Conservation (phyloP, 169 alveolate genomes). For the Babesia sp. region DNA sequence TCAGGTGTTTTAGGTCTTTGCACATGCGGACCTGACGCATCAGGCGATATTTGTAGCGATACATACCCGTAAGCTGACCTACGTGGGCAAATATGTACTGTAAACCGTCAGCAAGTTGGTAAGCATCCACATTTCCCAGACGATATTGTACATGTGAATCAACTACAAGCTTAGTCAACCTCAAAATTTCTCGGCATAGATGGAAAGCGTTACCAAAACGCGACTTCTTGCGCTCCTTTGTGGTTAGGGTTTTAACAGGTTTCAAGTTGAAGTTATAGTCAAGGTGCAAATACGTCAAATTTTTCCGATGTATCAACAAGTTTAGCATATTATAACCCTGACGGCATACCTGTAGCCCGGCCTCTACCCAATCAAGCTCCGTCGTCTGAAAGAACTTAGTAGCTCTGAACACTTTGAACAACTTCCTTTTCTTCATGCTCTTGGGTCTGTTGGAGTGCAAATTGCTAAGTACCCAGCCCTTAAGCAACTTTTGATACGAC, state of each 20-base stretch:
- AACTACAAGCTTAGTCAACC: slow-evolving; percentile 97
- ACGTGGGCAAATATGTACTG: slow-evolving; percentile 98
- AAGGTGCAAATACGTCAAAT: slow-evolving; percentile 96
- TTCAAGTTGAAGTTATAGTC: slow-evolving; percentile 99
- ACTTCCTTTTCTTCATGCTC: slow-evolving; percentile 89
- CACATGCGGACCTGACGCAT: slow-evolving; percentile 99
- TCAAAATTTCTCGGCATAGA: slow-evolving; percentile 97
- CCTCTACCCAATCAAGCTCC: slow-evolving; percentile 99
- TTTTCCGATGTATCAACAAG: slow-evolving; percentile 97
- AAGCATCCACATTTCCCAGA: slow-evolving; percentile 99
- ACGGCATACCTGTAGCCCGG: slow-evolving; percentile 97
- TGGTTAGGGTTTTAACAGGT: slow-evolving; percentile 99
- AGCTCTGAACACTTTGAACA: slow-evolving; percentile 93
- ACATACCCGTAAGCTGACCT: slow-evolving; percentile 99
- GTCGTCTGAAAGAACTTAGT: slow-evolving; percentile 98
- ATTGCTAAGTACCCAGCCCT: slow-evolving; percentile 96
- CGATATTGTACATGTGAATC: slow-evolving; percentile 99
- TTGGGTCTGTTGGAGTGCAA: slow-evolving; percentile 93
- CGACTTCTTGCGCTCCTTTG: slow-evolving; percentile 99
- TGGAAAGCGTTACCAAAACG: slow-evolving; percentile 99
- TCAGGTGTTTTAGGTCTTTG: slow-evolving; percentile 98
- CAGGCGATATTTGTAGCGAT: slow-evolving; percentile 98
- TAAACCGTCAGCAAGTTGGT: slow-evolving; percentile 99
- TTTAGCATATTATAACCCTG: slow-evolving; percentile 99
- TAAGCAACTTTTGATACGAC: slow-evolving; percentile 95